phyloP scores from a whole-genome alignment of 495 filamentous ascomycete species.

The Neurospora discreta region DNA sequence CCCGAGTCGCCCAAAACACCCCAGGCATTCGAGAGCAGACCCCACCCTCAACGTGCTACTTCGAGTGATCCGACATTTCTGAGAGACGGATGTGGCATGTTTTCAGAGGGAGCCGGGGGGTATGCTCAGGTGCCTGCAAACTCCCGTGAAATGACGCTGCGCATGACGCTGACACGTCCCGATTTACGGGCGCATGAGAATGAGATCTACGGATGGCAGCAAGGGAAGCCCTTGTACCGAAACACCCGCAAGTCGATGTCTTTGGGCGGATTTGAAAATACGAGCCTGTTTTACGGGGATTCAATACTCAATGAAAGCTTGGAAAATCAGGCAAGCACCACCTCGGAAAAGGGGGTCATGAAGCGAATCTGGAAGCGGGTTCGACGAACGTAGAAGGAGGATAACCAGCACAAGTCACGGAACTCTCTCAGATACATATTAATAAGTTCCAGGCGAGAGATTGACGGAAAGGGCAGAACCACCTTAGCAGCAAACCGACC shows the following conservation, averaged over 20 bases:
- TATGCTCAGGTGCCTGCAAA: conserved; percentile 46
- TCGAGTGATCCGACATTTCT: conserved; percentile 5
- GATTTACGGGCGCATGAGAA: conserved; percentile 65
- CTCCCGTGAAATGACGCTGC: conserved; percentile 83
- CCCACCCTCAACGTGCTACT: conserved; percentile 22
- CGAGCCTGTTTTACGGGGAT: conserved; percentile 7
- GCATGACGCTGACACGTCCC: conserved; percentile 86
- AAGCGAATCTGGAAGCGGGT: conserved; percentile 30
- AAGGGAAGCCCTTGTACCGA: conserved; percentile 19
- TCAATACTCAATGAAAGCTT: conserved; percentile 19
- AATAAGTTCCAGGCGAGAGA: neutral
- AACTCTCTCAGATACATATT: neutral
- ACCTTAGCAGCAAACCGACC: neutral
- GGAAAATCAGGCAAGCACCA: conserved; percentile 9
- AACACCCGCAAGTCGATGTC: conserved; percentile 13
- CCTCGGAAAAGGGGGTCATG: conserved; percentile 25
- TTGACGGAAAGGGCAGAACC: neutral
- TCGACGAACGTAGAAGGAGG: conserved; percentile 12
- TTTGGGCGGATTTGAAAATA: conserved; percentile 6
- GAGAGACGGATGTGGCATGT: conserved; percentile 17
- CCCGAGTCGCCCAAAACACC: conserved; percentile 46
- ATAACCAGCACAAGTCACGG: neutral
- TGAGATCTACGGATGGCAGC: conserved; percentile 47
- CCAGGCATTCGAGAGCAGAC: conserved; percentile 26
- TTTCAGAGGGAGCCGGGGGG: conserved; percentile 15